Conservation (phyloP, 225 moss, liverwort and hornwort genomes). For the Pseudoscleropodium purum region DNA sequence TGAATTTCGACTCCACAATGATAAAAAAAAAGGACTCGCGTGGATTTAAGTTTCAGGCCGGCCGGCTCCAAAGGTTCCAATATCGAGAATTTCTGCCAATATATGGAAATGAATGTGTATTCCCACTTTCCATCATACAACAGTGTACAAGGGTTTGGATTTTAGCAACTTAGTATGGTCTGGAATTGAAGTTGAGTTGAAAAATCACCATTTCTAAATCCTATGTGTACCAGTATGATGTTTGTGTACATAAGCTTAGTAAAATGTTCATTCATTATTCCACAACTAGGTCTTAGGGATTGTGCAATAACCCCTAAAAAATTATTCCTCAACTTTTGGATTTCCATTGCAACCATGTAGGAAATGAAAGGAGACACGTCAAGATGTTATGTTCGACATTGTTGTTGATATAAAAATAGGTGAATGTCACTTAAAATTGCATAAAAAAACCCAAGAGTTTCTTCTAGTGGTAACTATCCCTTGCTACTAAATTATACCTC, state of each 20-base stretch:
- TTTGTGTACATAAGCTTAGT: neutral
- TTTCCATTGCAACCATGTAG: neutral
- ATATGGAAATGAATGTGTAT: neutral
- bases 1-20: neutral
- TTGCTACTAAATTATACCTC: neutral
- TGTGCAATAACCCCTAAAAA: no score
- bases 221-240: neutral
- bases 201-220: neutral
- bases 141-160: neutral
- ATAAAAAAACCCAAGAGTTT: no score
- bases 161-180: neutral
- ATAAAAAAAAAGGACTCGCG: neutral
- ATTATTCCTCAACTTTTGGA: neutral
- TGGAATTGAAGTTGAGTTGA: neutral
- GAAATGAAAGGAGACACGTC: neutral
- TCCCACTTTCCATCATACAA: neutral
- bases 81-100: neutral
- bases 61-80: neutral
- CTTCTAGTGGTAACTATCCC: neutral
- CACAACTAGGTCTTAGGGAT: neutral
- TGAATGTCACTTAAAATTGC: no score
- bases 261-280: neutral
- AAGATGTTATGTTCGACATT: no score
- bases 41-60: neutral
- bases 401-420: no score